Evolutionary conservation across 1,284 basidiomycete genomes (phyloP).

Genomic region (Boletus hoseneyae): DNA sequence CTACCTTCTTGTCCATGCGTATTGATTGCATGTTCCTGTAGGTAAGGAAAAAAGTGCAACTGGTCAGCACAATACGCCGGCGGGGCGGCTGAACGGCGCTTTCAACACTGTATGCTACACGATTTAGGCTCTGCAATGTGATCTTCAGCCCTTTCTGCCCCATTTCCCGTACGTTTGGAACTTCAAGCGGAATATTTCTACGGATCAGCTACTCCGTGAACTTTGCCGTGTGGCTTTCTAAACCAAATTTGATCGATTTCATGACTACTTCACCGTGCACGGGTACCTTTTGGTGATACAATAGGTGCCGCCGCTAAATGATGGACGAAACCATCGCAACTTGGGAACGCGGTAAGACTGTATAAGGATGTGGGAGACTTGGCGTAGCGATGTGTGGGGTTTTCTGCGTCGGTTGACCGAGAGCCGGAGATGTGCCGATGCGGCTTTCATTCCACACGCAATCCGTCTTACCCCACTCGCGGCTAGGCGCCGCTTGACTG

Average conservation of each 20-base stretch:
- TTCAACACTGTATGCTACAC: slow-evolving; percentile 9
- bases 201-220: slow-evolving; percentile 16
- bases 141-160: slow-evolving; percentile 2
- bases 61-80: slow-evolving; percentile 48
- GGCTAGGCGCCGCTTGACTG: slow-evolving; percentile 21
- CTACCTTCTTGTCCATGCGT: background rate
- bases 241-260: slow-evolving; percentile 10
- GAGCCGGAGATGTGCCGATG: slow-evolving; percentile 18
- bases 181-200: slow-evolving; percentile 3
- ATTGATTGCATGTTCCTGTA: slow-evolving; percentile 25
- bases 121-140: slow-evolving; percentile 4
- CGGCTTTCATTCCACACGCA: background rate
- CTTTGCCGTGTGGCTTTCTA: slow-evolving; percentile 6
- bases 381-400: slow-evolving; percentile 14
- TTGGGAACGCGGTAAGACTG: slow-evolving; percentile 1
- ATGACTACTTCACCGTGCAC: slow-evolving; percentile 17
- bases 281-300: slow-evolving; percentile 16
- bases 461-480: slow-evolving; percentile 12
- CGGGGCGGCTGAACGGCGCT: slow-evolving; percentile 37
- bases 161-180: slow-evolving; percentile 6
- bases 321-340: slow-evolving; percentile 1
- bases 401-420: slow-evolving; percentile 5
- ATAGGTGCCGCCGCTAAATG: slow-evolving; percentile 3
- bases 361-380: slow-evolving; percentile 9
- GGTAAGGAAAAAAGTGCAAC: slow-evolving; percentile 53